Percentiles rank a stretch among this genome's conserved stretches.
Evolutionary conservation across 345 rosid species (phyloP).

Genomic region (Populus davidiana): DNA sequence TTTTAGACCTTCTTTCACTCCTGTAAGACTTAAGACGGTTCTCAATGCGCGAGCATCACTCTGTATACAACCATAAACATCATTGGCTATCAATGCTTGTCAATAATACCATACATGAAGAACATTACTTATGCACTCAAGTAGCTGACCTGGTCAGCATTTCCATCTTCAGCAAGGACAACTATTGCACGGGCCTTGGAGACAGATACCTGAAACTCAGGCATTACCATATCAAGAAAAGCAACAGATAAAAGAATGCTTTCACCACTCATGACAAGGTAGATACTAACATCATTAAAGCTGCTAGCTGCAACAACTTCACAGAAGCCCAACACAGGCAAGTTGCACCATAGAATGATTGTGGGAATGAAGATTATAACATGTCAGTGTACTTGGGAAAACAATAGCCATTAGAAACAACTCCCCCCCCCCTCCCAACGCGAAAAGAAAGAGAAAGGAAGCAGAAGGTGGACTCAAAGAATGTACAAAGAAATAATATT

Average conservation of each 20-base stretch:
- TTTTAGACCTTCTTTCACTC: conserved; percentile 66
- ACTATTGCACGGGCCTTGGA: conserved; percentile 70
- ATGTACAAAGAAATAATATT: neutral
- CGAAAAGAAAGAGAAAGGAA: too few species aligned
- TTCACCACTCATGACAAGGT: conserved; percentile 8
- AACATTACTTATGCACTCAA: conserved; percentile 13
- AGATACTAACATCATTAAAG: conserved; percentile 2
- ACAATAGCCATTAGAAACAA: neutral
- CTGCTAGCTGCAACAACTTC: conserved; percentile 6
- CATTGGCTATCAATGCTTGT: conserved; percentile 13
- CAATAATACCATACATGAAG: conserved; percentile 14
- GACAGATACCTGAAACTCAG: conserved; percentile 55
- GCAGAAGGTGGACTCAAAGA: neutral
- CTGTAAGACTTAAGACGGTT: conserved; percentile 70
- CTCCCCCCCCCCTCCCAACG: too few species aligned
- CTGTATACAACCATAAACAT: conserved; percentile 34
- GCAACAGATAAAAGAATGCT: neutral
- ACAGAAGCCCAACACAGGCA: neutral
- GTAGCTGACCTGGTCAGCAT: conserved; percentile 73
- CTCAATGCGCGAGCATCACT: conserved; percentile 82
- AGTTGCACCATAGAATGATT: neutral
- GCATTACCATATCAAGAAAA: conserved; percentile 12
- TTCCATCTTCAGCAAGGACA: conserved; percentile 76
- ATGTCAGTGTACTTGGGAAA: neutral
- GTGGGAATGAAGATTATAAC: neutral